phyloP scores from a whole-genome alignment of 352 stramenopile species.

The Pythium folliculosum region DNA sequence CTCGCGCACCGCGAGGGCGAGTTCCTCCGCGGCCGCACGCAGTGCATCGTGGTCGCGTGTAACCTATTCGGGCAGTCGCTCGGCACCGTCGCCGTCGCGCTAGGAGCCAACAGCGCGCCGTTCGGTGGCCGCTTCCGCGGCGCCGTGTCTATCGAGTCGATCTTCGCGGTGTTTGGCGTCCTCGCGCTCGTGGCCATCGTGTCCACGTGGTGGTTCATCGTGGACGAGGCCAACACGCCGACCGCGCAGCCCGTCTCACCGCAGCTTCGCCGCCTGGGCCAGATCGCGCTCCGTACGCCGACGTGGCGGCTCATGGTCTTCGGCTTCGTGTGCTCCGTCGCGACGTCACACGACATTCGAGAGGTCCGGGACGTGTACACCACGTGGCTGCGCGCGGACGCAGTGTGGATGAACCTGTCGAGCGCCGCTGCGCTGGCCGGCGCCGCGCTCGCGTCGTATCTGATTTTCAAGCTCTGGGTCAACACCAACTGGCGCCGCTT shows the following conservation, averaged over 20 bases:
- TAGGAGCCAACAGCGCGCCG: constrained; percentile 9
- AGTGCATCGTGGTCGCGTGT: constrained; percentile 18
- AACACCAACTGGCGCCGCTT: constrained; percentile 27
- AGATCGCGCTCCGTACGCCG: constrained; percentile 14
- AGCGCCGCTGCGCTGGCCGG: neutral
- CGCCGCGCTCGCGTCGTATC: neutral
- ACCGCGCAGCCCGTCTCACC: neutral
- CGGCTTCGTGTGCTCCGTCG: constrained; percentile 14
- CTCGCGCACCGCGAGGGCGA: constrained; percentile 28
- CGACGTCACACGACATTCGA: neutral
- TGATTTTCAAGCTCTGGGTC: constrained; percentile 12
- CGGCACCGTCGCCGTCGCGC: neutral
- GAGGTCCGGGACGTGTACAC: constrained; percentile 8
- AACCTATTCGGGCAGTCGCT: constrained; percentile 16
- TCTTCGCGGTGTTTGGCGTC: constrained; percentile 15
- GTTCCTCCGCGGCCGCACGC: constrained; percentile 17
- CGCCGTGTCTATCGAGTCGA: constrained; percentile 4
- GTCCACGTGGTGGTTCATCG: constrained; percentile 14
- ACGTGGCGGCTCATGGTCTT: constrained; percentile 25
- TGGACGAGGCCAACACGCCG: constrained; percentile 10
- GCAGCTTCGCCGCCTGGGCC: constrained; percentile 17
- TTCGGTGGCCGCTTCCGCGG: constrained; percentile 21
- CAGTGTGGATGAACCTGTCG: constrained; percentile 11
- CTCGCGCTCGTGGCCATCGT: constrained; percentile 14
- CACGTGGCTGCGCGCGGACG: neutral